These are phyloP conservation scores for Phytophthora cryptogea DNA, from an alignment of 352 stramenopile species.

Conservation along the genomic window DNA sequence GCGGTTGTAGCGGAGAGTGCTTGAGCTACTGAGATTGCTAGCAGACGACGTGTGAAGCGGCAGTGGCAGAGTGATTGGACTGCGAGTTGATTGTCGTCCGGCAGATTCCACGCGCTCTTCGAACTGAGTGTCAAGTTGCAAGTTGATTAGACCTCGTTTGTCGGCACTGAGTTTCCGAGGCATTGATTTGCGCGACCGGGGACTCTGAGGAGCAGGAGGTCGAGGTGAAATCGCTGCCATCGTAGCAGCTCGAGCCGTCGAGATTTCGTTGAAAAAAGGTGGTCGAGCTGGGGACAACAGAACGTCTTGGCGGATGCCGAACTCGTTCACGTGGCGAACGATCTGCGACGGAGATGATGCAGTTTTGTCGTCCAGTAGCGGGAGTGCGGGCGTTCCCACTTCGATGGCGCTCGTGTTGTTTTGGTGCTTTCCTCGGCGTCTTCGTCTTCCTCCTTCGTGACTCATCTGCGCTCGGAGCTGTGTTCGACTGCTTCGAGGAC, in stretches of 20 bases:
- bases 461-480: constrained; percentile 29
- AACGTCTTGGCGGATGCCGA: constrained; percentile 58
- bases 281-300: constrained; percentile 60
- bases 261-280: constrained; percentile 44
- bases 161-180: constrained; percentile 13
- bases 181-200: constrained; percentile 11
- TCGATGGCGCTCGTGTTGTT: constrained; percentile 6
- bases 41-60: constrained; percentile 4
- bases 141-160: constrained; percentile 10
- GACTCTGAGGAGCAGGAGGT: constrained; percentile 15
- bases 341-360: constrained; percentile 37
- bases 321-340: constrained; percentile 71
- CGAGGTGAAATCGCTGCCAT: constrained; percentile 9
- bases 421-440: constrained; percentile 12
- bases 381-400: constrained; percentile 12
- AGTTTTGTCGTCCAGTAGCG: constrained; percentile 25
- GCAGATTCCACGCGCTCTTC: constrained; percentile 37
- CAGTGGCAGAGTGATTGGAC: constrained; percentile 6
- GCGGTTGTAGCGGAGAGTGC: constrained; percentile 41
- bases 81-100: constrained; percentile 5
- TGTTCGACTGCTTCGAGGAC: constrained; percentile 30
- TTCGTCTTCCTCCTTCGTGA: constrained; percentile 18
- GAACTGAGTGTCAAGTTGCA: constrained; percentile 26
- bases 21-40: constrained; percentile 8
- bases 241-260: background rate